phyloP scores from a whole-genome alignment of 2,329 filamentous ascomycete genomes.

The Venturia asperata region DNA sequence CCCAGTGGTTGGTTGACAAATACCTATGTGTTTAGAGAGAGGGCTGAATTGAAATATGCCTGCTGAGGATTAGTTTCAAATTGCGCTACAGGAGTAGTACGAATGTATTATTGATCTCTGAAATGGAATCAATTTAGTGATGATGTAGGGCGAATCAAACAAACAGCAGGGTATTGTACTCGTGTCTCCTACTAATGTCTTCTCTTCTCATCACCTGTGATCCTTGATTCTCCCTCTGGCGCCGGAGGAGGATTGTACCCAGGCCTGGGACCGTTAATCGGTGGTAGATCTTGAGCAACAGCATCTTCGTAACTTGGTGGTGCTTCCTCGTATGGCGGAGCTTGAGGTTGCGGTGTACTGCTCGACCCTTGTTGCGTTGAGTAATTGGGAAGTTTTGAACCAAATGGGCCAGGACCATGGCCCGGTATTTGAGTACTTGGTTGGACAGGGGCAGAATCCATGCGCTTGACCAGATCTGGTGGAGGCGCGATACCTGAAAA shows the following conservation, averaged over 20 bases:
- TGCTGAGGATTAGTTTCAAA: no score
- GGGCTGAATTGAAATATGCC: no score
- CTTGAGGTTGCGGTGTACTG: slow-evolving; percentile 1
- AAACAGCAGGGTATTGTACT: slow-evolving; percentile 3
- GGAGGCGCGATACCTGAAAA: slow-evolving; percentile 86
- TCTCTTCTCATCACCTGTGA: slow-evolving; percentile 15
- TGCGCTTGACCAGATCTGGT: slow-evolving; percentile 63
- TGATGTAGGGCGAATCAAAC: not conserved
- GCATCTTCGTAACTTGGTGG: slow-evolving; percentile 94
- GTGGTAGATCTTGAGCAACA: slow-evolving; percentile 69
- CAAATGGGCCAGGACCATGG: slow-evolving; percentile 16
- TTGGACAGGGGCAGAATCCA: slow-evolving; percentile 31
- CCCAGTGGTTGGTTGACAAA: no score
- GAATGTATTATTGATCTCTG: no score
- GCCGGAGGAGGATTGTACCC: slow-evolving; percentile 18
- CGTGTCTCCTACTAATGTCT: not conserved
- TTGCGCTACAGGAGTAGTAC: no score
- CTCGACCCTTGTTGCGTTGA: not conserved
- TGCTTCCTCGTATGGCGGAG: slow-evolving; percentile 54
- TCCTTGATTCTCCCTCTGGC: slow-evolving; percentile 13
- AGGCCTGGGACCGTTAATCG: slow-evolving; percentile 61
- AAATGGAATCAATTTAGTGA: no score
- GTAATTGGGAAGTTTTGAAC: not conserved
- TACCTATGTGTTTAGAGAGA: no score
- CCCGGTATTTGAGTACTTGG: slow-evolving; percentile 21